Percentiles rank a stretch among this genome's conserved stretches.
Evolutionary conservation across 2,329 filamentous ascomycete species (phyloP).

Genomic region (Geosmithia putterillii): DNA sequence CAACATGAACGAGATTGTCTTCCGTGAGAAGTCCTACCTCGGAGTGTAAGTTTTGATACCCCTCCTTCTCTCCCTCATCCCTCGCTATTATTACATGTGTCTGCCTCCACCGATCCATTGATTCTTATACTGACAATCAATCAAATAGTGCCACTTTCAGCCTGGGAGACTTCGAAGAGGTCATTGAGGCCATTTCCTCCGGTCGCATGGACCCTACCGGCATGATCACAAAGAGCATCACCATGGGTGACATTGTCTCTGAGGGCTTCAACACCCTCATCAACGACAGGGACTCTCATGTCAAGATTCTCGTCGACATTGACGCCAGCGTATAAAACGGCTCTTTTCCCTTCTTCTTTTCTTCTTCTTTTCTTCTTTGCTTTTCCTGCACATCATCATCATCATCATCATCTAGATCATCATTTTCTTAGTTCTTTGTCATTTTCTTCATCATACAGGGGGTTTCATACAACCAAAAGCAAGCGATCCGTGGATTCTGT

Average conservation of each 20-base stretch:
- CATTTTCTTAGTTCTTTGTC: too few species aligned
- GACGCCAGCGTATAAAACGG: conserved; percentile 2
- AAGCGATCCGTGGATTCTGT: too few species aligned
- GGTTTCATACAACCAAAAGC: too few species aligned
- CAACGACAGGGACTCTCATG: conserved; percentile 46
- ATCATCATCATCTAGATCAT: not conserved
- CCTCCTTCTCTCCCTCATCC: not conserved
- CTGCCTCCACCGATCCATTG: too few species aligned
- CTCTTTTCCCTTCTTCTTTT: not conserved
- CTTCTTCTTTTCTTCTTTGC: not conserved
- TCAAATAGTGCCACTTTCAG: conserved; percentile 18
- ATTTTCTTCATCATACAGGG: not conserved
- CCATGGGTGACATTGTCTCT: conserved; percentile 41
- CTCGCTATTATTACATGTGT: not conserved
- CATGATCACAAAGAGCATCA: conserved; percentile 51
- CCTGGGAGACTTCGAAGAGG: conserved; percentile 37
- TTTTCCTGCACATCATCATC: not conserved
- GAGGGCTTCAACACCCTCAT: conserved; percentile 45
- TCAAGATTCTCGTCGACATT: conserved; percentile 47
- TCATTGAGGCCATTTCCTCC: conserved; percentile 35
- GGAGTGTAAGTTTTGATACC: conserved; percentile 7
- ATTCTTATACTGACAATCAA: not conserved
- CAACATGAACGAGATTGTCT: conserved; percentile 10
- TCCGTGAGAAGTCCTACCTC: conserved; percentile 9
- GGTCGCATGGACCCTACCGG: conserved; percentile 33